Evolutionary conservation across 208 protist species (phyloP), one percentile per base, ranked within the genome.

Genomic region (Trypanosoma scelopori): DNA sequence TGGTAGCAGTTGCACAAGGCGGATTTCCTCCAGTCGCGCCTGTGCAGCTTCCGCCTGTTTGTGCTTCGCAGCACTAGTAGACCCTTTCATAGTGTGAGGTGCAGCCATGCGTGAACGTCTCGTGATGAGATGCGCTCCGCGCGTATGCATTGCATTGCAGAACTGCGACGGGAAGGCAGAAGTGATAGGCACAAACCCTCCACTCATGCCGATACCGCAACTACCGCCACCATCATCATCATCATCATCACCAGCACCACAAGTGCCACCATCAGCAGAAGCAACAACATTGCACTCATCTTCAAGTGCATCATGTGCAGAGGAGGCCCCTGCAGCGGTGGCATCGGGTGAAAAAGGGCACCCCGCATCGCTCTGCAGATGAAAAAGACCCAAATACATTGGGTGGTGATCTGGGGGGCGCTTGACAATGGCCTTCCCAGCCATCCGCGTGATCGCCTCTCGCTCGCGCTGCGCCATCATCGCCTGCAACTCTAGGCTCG

Each of bases 361-460:
- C 23, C 48, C 2, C 20, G 20, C 22, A 3, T 15, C 11, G 48
- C 30, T 39, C 30, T 37, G 23, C 20, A 47, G 1, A 43, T 76
- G 48, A 49, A 52, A 71, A 50, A 90, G 58, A 7, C 79, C 85
- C 18, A 94, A 78, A 18, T 94, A 58, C 39, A 75, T 52, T 13
- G 75, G 57, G 28, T 63, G 74, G 66, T 94, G 84, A 65, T 88
- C 76, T 1, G 67, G 69, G 4, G 78, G 82, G 3, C 76, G 50
- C 1, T 64, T 28, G 12, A 94, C 82, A 18, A 71, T 72, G 25
- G 82, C 86, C 58, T 82, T 87, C 45, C 74, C 68, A 13, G 35
- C 49, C 11, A 9, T 35, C 28, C 41, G 42, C n/a, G 22, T 22
- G 20, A 5, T 20, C 35, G 25, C 23, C 3, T 55, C 20, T 13